These are phyloP conservation scores for Tylopilus intermedius DNA, from an alignment of 768 basidiomycete species.

Conservation along the genomic window DNA sequence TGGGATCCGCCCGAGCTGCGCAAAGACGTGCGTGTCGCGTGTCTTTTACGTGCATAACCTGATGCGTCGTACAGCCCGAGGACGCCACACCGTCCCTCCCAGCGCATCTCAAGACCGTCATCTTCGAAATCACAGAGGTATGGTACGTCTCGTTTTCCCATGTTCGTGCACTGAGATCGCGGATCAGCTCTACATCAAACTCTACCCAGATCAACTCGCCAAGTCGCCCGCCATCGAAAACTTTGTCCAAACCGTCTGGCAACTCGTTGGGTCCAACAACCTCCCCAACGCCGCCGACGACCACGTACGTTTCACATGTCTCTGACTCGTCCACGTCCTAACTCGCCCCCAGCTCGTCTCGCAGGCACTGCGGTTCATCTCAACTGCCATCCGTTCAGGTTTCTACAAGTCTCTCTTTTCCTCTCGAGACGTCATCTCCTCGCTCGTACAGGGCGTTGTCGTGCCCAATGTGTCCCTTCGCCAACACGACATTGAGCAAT, in stretches of 20 bases:
- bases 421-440: conserved; percentile 70
- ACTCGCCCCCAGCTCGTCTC: conserved; percentile 63
- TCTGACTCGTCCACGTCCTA: not conserved
- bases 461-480: conserved; percentile 89
- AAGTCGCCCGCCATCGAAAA: conserved; percentile 58
- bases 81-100: conserved; percentile 80
- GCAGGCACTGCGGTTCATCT: conserved; percentile 86
- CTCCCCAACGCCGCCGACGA: conserved; percentile 72
- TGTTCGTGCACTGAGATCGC: not conserved
- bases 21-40: conserved; percentile 49
- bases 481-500: conserved; percentile 88
- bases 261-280: conserved; percentile 64
- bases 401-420: conserved; percentile 80
- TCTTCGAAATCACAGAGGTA: conserved; percentile 89
- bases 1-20: conserved; percentile 72
- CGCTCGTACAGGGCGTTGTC: conserved; percentile 84
- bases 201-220: conserved; percentile 74
- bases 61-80: conserved; percentile 50
- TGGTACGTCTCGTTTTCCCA: not conserved
- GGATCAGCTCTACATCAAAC: conserved; percentile 68
- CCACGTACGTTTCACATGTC: conserved; percentile 42
- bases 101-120: conserved; percentile 83
- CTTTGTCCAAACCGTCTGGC: conserved; percentile 90
- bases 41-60: conserved; percentile 1
- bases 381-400: conserved; percentile 86